These are phyloP conservation scores for Macroventuria anomochaeta DNA, from an alignment of 2,329 filamentous ascomycete species.

Conservation along the genomic window DNA sequence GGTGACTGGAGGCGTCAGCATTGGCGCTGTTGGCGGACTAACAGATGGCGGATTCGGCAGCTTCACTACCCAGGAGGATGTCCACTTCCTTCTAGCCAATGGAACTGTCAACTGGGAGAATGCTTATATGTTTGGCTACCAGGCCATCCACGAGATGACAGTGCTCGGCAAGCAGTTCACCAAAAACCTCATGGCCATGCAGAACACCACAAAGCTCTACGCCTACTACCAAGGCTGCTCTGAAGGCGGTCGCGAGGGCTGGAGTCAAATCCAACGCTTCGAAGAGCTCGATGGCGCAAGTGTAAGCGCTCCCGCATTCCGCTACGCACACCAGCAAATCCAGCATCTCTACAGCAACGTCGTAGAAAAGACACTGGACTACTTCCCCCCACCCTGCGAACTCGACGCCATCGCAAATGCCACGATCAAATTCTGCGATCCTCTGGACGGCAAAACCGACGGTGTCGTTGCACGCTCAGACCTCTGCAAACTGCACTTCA, in stretches of 20 bases:
- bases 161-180: constrained; percentile 55
- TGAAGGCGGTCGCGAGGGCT: constrained; percentile 54
- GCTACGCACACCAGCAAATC: constrained; percentile 55
- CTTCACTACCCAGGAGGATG: constrained; percentile 51
- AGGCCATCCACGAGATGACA: constrained; percentile 60
- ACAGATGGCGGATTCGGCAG: constrained; percentile 60
- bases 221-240: constrained; percentile 63
- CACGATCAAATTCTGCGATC: constrained; percentile 63
- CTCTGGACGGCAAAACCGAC: constrained; percentile 62
- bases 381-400: constrained; percentile 55
- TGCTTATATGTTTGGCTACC: constrained; percentile 59
- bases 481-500: constrained; percentile 56
- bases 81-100: constrained; percentile 44
- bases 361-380: constrained; percentile 50
- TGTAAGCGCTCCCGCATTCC: constrained; percentile 56
- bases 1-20: constrained; percentile 29
- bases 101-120: constrained; percentile 59
- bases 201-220: constrained; percentile 37
- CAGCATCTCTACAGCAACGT: constrained; percentile 52
- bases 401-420: constrained; percentile 60
- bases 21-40: constrained; percentile 36
- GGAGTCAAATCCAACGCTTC: constrained; percentile 59
- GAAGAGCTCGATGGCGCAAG: constrained; percentile 56
- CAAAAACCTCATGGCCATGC: constrained; percentile 45
- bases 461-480: constrained; percentile 60